Evolutionary conservation across 192 early-diverging fungal genomes (phyloP).

Genomic region (Polychytrium aggregatum): DNA sequence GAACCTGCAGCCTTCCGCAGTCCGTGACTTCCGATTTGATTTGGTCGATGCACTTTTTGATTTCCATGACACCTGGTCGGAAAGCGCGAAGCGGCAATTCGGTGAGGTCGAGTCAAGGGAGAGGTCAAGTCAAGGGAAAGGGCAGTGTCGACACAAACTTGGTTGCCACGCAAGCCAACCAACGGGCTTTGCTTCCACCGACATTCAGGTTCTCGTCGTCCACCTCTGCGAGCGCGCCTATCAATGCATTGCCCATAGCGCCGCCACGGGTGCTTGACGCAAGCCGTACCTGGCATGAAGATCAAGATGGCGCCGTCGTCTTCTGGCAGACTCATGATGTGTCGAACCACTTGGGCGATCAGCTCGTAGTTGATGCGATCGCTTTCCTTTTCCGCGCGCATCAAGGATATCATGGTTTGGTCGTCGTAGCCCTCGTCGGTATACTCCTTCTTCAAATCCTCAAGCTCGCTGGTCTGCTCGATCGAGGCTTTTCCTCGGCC

Average conservation of each 20-base stretch:
- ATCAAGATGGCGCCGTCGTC: constrained; percentile 58
- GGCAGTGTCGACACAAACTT: too few relatives aligned
- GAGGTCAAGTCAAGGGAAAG: neutral
- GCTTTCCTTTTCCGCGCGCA: constrained; percentile 4
- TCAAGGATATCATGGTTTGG: too few relatives aligned
- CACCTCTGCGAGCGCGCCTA: too few relatives aligned
- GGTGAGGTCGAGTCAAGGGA: constrained; percentile 16
- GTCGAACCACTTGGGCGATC: constrained; percentile 25
- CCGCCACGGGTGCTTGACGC: constrained; percentile 18
- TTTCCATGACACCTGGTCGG: constrained; percentile 45
- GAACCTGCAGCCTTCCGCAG: constrained; percentile 12
- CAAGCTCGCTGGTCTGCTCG: too few relatives aligned
- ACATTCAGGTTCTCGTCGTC: too few relatives aligned
- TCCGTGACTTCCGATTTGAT: constrained; percentile 5
- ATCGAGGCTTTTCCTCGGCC: too few relatives aligned
- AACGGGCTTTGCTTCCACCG: too few relatives aligned
- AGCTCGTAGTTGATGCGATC: constrained; percentile 45
- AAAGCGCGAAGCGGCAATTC: constrained; percentile 39
- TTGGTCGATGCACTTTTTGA: constrained; percentile 53
- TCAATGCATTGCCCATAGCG: constrained; percentile 20
- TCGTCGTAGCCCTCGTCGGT: too few relatives aligned
- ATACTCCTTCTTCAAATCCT: too few relatives aligned
- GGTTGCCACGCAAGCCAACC: too few relatives aligned
- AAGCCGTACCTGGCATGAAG: constrained; percentile 42
- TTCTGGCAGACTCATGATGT: constrained; percentile 22